Percentiles rank a stretch among this genome's conserved stretches.
phyloP scores from a whole-genome alignment of 1,284 basidiomycete genomes.

The Takashimella tepidaria region DNA sequence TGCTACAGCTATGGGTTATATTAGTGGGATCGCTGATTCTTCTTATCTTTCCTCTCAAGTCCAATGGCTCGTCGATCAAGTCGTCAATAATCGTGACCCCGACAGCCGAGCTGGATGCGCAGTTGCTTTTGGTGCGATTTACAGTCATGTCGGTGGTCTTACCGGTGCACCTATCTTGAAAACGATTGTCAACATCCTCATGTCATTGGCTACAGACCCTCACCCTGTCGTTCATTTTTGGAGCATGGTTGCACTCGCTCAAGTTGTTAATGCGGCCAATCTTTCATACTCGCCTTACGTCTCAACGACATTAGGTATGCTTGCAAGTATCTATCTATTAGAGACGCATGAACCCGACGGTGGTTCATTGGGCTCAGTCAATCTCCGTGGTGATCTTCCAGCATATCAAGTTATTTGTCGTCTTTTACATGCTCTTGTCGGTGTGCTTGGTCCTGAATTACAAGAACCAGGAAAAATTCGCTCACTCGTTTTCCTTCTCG shows the following conservation, averaged over 20 bases:
- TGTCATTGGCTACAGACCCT: slow-evolving; percentile 92
- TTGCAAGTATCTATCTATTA: slow-evolving; percentile 82
- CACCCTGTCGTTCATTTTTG: slow-evolving; percentile 96
- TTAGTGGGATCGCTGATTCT: slow-evolving; percentile 78
- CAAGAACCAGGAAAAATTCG: slow-evolving; percentile 80
- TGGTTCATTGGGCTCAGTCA: slow-evolving; percentile 74
- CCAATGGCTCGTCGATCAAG: slow-evolving; percentile 87
- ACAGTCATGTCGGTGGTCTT: slow-evolving; percentile 85
- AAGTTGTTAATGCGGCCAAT: slow-evolving; percentile 87
- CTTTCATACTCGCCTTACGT: slow-evolving; percentile 88
- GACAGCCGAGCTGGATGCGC: slow-evolving; percentile 91
- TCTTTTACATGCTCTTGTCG: slow-evolving; percentile 87
- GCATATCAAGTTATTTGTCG: slow-evolving; percentile 87
- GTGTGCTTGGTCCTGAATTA: slow-evolving; percentile 91
- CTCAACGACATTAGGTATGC: slow-evolving; percentile 79
- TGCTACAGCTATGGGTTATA: slow-evolving; percentile 85
- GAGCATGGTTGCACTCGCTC: slow-evolving; percentile 76
- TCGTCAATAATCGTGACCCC: slow-evolving; percentile 94
- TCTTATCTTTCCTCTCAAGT: slow-evolving; percentile 81
- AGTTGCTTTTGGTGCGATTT: slow-evolving; percentile 88
- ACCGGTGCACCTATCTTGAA: slow-evolving; percentile 91
- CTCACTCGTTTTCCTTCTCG: slow-evolving; percentile 73
- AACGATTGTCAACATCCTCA: slow-evolving; percentile 91
- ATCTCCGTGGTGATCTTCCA: slow-evolving; percentile 83
- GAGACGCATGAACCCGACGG: slow-evolving; percentile 94